A percentile compares a stretch with the other conserved stretches of the same genome.
Conservation (phyloP, 805 yeast genomes). For the Isabelozyma heimii region DNA sequence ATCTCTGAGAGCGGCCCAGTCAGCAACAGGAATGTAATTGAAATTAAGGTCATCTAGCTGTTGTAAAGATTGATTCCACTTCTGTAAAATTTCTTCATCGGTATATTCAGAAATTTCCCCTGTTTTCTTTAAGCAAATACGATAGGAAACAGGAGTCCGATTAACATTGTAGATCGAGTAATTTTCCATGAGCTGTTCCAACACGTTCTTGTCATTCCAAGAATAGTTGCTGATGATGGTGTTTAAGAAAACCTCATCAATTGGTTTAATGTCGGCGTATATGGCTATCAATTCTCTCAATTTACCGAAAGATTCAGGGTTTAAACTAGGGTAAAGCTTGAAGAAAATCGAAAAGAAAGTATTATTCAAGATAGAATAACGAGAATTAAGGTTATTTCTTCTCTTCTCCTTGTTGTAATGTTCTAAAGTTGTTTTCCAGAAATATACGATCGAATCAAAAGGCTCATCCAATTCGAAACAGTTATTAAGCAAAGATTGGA, state of each 20-base stretch:
- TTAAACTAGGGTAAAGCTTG: slow-evolving; percentile 48
- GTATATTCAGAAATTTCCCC: slow-evolving; percentile 59
- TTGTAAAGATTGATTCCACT: slow-evolving; percentile 52
- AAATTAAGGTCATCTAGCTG: slow-evolving; percentile 53
- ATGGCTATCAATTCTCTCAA: slow-evolving; percentile 55
- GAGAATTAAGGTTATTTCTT: slow-evolving; percentile 56
- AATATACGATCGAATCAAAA: slow-evolving; percentile 54
- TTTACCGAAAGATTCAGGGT: slow-evolving; percentile 53
- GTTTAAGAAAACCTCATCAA: slow-evolving; percentile 82
- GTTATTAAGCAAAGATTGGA: slow-evolving; percentile 61
- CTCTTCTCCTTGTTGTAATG: slow-evolving; percentile 45
- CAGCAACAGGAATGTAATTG: slow-evolving; percentile 72
- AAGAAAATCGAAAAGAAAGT: slow-evolving; percentile 69
- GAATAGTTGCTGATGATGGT: slow-evolving; percentile 64
- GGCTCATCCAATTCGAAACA: slow-evolving; percentile 56
- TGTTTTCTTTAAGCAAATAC: slow-evolving; percentile 69
- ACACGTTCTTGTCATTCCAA: slow-evolving; percentile 68
- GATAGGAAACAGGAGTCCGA: slow-evolving; percentile 66
- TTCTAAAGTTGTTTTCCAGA: slow-evolving; percentile 61
- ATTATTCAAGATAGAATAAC: slow-evolving; percentile 70
- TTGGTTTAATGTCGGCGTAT: slow-evolving; percentile 54
- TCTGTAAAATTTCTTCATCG: slow-evolving; percentile 47
- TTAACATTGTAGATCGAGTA: slow-evolving; percentile 56
- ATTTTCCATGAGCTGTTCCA: slow-evolving; percentile 60
- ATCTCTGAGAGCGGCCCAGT: slow-evolving; percentile 80